These are phyloP conservation scores for Nigrospora osmanthi DNA, from an alignment of 2,329 filamentous ascomycete species.

Conservation along the genomic window DNA sequence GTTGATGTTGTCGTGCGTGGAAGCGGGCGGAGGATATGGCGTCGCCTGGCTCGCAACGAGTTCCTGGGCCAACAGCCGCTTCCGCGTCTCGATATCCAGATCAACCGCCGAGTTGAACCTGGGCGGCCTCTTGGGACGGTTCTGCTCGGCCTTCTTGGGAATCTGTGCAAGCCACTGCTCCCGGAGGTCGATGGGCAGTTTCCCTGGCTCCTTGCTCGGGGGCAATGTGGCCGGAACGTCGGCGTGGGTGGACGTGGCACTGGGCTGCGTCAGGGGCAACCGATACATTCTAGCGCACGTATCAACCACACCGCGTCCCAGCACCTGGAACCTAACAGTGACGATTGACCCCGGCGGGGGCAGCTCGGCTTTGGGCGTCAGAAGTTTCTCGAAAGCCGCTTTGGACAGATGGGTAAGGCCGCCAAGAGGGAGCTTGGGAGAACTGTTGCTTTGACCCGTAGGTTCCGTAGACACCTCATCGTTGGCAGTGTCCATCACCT, in stretches of 20 bases:
- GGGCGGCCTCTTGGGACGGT: slow-evolving; percentile 16
- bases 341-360: slow-evolving; percentile 35
- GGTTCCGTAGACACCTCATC: slow-evolving; percentile 3
- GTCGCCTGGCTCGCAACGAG: slow-evolving; percentile 29
- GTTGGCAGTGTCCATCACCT: slow-evolving; percentile 5
- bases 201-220: slow-evolving; percentile 9
- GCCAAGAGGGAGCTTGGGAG: slow-evolving; percentile 14
- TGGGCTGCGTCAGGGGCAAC: slow-evolving; percentile 43
- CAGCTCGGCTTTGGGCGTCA: slow-evolving; percentile 11
- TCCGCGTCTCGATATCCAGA: slow-evolving; percentile 28
- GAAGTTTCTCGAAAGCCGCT: slow-evolving; percentile 23
- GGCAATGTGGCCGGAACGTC: slow-evolving; percentile 40
- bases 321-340: slow-evolving; percentile 59
- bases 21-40: slow-evolving; percentile 25
- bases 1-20: slow-evolving; percentile 29
- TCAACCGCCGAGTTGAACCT: slow-evolving; percentile 14
- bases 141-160: slow-evolving; percentile 9
- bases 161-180: slow-evolving; percentile 62
- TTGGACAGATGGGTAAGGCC: slow-evolving; percentile 29
- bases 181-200: slow-evolving; percentile 44
- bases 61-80: slow-evolving; percentile 37
- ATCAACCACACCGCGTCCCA: slow-evolving; percentile 61
- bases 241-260: slow-evolving; percentile 15
- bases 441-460: not conserved
- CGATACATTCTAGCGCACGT: slow-evolving; percentile 79